Conservation (phyloP, 768 basidiomycete genomes). For the Crucibulum laeve region DNA sequence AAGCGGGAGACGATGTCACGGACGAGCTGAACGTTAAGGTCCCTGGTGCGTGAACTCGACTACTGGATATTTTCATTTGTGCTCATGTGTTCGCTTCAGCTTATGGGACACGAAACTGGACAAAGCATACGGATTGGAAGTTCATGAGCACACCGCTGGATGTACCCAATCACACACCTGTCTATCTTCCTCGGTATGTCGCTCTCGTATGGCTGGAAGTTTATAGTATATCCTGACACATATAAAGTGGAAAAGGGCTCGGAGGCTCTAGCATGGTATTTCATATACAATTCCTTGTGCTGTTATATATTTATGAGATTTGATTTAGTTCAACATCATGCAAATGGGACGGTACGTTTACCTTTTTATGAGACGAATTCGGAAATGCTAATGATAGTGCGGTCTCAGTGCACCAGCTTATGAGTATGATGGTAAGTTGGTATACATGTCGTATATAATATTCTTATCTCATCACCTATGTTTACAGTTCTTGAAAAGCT, state of each 20-base stretch:
- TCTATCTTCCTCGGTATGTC: constrained; percentile 6
- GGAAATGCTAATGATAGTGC: background rate
- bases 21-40: background rate
- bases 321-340: constrained; percentile 10
- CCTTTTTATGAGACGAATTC: background rate
- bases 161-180: constrained; percentile 4
- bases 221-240: background rate
- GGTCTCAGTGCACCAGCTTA: constrained; percentile 9
- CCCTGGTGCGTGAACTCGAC: background rate
- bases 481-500: constrained; percentile 12
- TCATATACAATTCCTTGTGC: background rate
- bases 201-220: too few species aligned
- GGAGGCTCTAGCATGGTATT: constrained; percentile 13
- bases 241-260: constrained; percentile 10
- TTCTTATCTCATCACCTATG: background rate
- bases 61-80: background rate
- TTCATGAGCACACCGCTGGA: constrained; percentile 9
- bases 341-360: constrained; percentile 9
- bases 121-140: constrained; percentile 10
- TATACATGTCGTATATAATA: background rate
- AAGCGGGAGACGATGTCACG: constrained; percentile 5
- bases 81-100: constrained; percentile 18
- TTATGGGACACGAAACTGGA: constrained; percentile 13
- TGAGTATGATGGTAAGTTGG: constrained; percentile 11
- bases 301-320: background rate